Evolutionary conservation across 2,329 filamentous ascomycete genomes (phyloP).

Genomic region (Fusarium paranaense): DNA sequence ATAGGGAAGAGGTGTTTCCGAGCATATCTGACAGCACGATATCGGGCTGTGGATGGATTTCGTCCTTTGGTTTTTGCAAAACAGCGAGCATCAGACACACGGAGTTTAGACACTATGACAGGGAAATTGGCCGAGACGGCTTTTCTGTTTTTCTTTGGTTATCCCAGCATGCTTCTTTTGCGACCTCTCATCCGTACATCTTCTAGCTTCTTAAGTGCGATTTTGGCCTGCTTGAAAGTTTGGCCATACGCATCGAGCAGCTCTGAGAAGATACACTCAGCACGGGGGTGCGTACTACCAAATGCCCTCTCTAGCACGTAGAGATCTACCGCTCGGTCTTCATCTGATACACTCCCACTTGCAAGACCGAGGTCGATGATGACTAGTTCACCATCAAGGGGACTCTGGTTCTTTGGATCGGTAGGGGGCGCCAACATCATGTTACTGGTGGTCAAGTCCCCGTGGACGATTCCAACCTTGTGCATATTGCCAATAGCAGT

Average conservation of each 20-base stretch:
- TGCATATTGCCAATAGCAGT: constrained; percentile 81
- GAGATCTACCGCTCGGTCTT: constrained; percentile 94
- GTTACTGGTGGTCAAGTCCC: constrained; percentile 97
- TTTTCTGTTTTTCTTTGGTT: constrained; percentile 37
- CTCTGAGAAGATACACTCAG: constrained; percentile 79
- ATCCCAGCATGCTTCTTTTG: constrained; percentile 98
- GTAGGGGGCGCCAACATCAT: constrained; percentile 77
- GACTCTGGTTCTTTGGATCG: constrained; percentile 33
- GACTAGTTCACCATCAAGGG: constrained; percentile 79
- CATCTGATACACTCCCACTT: constrained; percentile 82
- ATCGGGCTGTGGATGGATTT: constrained; percentile 27
- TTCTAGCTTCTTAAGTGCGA: constrained; percentile 84
- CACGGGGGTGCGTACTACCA: constrained; percentile 90
- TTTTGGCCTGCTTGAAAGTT: constrained; percentile 78
- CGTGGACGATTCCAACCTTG: constrained; percentile 87
- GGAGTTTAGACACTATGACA: constrained; percentile 44
- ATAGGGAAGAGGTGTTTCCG: constrained; percentile 9
- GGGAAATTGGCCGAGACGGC: constrained; percentile 42
- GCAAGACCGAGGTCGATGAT: constrained; percentile 96
- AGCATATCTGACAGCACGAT: constrained; percentile 28
- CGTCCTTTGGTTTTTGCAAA: constrained; percentile 42
- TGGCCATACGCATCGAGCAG: constrained; percentile 80
- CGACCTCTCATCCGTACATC: constrained; percentile 93
- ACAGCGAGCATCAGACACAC: constrained; percentile 51
- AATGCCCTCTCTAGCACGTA: constrained; percentile 97